Evolutionary conservation across 805 yeast genomes (phyloP), one percentile per base, ranked within the genome.

Genomic region (Metahyphopichia silvanorum): DNA sequence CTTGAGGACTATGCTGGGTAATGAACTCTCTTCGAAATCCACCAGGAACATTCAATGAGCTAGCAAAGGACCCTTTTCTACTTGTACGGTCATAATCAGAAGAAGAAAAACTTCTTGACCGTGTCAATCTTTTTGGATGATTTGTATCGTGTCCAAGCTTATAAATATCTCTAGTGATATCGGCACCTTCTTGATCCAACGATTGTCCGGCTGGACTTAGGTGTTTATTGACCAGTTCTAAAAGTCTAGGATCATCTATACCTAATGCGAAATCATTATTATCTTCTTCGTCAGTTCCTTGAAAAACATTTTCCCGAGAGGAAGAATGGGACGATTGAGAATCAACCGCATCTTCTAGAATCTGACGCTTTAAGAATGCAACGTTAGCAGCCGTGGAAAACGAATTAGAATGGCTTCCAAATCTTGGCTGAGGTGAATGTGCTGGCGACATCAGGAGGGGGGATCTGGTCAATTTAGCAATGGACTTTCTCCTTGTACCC

Each of bases 21-120:
- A 84, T 59, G 44, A 71, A 84, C 37, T 82, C 86, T 46, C 94
- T 66, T 55, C 94, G 69, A 55, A 85, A 85, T 0, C 93, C 94
- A 32, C 93, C 93, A 0, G 94, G 94, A 8, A 84, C 80, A 42
- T 82, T 77, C 26, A 85, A 53, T 1, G 78, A 77, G 34, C 85
- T 74, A 0, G 89, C 91, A 9, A 69, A 61, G 0, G 87, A 78
- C 10, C 76, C 77, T 30, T 85, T 61, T 46, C 88, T 64, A 7
- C 49, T 49, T 15, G 33, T 33, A 4, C 30, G 16, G 5, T 33
- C 43, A 26, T 39, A 29, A n/a, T 55, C 59, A 2, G 48, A 34
- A 11, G 57, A 51, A 2, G 60, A 44, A 16, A 51, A 45, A 21
- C 63, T 55, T 7, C 53, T 34, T 5, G 53, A 36, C 18, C 46